A percentile compares a stretch with the other conserved stretches of the same genome.
phyloP scores from a whole-genome alignment of 2,329 filamentous ascomycete species.

The Aspergillus fructus region DNA sequence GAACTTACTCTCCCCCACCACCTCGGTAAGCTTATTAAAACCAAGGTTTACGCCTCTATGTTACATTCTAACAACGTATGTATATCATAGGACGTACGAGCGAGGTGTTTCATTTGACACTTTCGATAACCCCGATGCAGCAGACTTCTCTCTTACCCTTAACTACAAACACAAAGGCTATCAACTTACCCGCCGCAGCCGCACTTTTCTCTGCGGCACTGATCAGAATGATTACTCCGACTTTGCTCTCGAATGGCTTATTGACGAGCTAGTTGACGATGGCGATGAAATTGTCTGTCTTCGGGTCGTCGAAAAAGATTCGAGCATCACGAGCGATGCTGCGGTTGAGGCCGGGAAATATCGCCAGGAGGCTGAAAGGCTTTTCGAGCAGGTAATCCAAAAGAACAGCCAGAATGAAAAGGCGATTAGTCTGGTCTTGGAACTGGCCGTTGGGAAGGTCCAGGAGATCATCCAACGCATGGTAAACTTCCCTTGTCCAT shows the following conservation, averaged over 20 bases:
- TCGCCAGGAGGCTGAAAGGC: slow-evolving; percentile 68
- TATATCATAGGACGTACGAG: slow-evolving; percentile 56
- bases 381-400: slow-evolving; percentile 73
- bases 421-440: slow-evolving; percentile 79
- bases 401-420: slow-evolving; percentile 77
- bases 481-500: slow-evolving; percentile 51
- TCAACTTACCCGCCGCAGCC: slow-evolving; percentile 73
- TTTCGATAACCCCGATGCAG: slow-evolving; percentile 65
- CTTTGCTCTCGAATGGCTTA: slow-evolving; percentile 86
- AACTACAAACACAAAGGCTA: slow-evolving; percentile 86
- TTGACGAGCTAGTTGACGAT: slow-evolving; percentile 89
- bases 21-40: slow-evolving; percentile 34
- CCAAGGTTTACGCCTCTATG: not conserved
- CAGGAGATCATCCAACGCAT: slow-evolving; percentile 88
- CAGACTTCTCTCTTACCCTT: slow-evolving; percentile 75
- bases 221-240: slow-evolving; percentile 92
- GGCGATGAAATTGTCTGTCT: slow-evolving; percentile 92
- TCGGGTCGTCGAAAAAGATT: slow-evolving; percentile 80
- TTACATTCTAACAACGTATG: not conserved
- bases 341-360: slow-evolving; percentile 68
- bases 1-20: slow-evolving; percentile 41
- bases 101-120: slow-evolving; percentile 73
- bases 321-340: slow-evolving; percentile 63
- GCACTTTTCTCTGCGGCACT: slow-evolving; percentile 86
- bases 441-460: slow-evolving; percentile 85